Evolutionary conservation across 345 rosid species (phyloP).

Genomic region (Eucalyptus pumila): DNA sequence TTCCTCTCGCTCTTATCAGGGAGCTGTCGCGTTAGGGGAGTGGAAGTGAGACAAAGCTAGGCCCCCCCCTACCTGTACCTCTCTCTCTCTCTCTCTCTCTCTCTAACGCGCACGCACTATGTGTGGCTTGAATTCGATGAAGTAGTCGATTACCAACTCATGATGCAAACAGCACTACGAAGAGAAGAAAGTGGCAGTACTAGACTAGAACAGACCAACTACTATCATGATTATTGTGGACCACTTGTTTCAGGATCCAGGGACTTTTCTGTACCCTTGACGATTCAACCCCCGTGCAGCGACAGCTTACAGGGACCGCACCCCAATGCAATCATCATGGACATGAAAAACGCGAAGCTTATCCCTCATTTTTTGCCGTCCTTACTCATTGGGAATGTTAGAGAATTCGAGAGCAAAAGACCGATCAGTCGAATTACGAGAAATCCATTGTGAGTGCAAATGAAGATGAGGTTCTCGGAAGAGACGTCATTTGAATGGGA

Average conservation of each 20-base stretch:
- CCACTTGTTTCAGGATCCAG: background rate
- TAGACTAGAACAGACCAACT: background rate
- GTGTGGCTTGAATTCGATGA: background rate
- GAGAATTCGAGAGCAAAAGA: background rate
- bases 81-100: background rate
- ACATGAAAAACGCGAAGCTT: background rate
- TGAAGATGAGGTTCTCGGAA: background rate
- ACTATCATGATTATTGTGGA: background rate
- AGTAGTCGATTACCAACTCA: background rate
- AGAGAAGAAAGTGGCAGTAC: background rate
- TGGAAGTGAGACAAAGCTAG: background rate
- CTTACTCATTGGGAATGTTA: background rate
- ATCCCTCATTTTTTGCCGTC: background rate
- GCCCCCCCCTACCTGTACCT: background rate
- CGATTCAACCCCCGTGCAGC: background rate
- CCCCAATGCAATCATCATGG: background rate
- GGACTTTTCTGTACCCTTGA: background rate
- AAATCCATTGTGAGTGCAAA: background rate
- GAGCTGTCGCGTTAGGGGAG: background rate
- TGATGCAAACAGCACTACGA: background rate
- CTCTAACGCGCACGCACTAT: background rate
- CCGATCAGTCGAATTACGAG: background rate
- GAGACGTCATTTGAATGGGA: background rate
- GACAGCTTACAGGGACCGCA: background rate
- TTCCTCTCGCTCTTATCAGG: background rate